Evolutionary conservation across 2,329 filamentous ascomycete species (phyloP), one percentile per base, ranked within the genome.

Genomic region (Pseudogymnoascus sp.): DNA sequence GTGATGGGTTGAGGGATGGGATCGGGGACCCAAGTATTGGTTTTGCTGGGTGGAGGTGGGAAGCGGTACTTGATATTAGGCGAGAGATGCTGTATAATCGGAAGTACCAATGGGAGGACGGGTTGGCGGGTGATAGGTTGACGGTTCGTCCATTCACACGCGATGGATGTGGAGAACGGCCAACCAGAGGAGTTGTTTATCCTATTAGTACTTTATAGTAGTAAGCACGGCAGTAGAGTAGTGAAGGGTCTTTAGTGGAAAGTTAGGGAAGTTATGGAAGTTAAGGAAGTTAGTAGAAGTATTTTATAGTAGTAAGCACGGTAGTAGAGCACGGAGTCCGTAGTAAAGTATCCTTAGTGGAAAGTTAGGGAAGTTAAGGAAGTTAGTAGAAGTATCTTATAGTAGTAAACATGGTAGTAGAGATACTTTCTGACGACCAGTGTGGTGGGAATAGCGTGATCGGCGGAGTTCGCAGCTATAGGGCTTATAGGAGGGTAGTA

Each of bases 361-460:
- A 34, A 38, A n/a, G 14, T 38, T 34, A 38, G 37, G 14, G 40
- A 44, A 44, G 42, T 5, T 28, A 28, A n/a, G 25, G 46, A 53
- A 53, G 46, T 11, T 53, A 53, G 25, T 53, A 16, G 46, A 53
- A 31, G 46, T 53, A 53, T 31, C n/a, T 16, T 31, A 53, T 53
- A 31, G 46, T 31, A 53, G 46, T 53, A 53, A 18, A n/a, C 46
- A 18, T 4, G 11, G 25, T 31, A 18, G 46, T 31, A 14, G 25
- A n/a, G n/a, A 18, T 50, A 50, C 23, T n/a, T 46, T 23, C 21
- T 50, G 14, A n/a, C 11, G 23, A 31, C 46, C 46, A 31, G 46
- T 31, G 46, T 53, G 46, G 25, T 53, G 46, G 46, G 46, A 53
- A 53, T 53, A 53, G 46, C 46, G 25, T 53, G 46, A 53, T 53